Percentiles rank a stretch among this genome's conserved stretches.
Conservation (phyloP, 164 flowering plant species). For the Vitis amurensis region DNA sequence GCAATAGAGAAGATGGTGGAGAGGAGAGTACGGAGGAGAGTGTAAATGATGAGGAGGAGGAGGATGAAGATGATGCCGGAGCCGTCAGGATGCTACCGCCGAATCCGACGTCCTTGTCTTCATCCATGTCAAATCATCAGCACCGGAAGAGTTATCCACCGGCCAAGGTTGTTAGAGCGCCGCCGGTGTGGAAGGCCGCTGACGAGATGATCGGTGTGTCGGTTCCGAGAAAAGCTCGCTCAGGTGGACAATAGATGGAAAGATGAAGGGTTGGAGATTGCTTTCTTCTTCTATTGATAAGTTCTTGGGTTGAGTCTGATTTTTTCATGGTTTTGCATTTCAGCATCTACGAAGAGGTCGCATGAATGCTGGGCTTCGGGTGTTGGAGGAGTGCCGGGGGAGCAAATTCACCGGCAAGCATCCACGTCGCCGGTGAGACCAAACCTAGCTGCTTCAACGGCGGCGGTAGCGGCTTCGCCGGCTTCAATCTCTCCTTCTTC, state of each 20-base stretch:
- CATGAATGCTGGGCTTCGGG: slow-evolving; percentile 72
- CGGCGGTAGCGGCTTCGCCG: slow-evolving; percentile 30
- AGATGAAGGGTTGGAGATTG: slow-evolving; percentile 1
- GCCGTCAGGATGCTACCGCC: slow-evolving; percentile 55
- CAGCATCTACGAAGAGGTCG: slow-evolving; percentile 87
- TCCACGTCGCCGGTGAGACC: slow-evolving; percentile 81
- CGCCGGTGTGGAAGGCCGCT: slow-evolving; percentile 66
- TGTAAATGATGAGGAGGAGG: slow-evolving; percentile 75
- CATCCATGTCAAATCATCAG: slow-evolving; percentile 31
- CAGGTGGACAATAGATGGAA: slow-evolving; percentile 37
- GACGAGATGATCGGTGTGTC: slow-evolving; percentile 92
- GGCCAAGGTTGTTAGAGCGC: slow-evolving; percentile 45
- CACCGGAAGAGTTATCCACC: slow-evolving; percentile 62
- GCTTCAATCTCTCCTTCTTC: slow-evolving; percentile 69
- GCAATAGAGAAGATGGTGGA: slow-evolving; percentile 56
- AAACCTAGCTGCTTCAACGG: slow-evolving; percentile 5
- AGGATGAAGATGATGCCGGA: slow-evolving; percentile 63
- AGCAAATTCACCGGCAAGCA: slow-evolving; percentile 61
- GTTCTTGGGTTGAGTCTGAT: slow-evolving; percentile 1
- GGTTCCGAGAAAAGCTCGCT: slow-evolving; percentile 95
- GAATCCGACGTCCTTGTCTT: slow-evolving; percentile 29
- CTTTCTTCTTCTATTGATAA: not conserved
- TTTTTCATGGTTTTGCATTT: slow-evolving; percentile 8
- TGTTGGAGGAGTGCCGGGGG: slow-evolving; percentile 37
- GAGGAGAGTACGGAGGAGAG: slow-evolving; percentile 84